Evolutionary conservation across 1,139 yeast genomes (phyloP).

Genomic region (Arxiozyma heterogenica): DNA sequence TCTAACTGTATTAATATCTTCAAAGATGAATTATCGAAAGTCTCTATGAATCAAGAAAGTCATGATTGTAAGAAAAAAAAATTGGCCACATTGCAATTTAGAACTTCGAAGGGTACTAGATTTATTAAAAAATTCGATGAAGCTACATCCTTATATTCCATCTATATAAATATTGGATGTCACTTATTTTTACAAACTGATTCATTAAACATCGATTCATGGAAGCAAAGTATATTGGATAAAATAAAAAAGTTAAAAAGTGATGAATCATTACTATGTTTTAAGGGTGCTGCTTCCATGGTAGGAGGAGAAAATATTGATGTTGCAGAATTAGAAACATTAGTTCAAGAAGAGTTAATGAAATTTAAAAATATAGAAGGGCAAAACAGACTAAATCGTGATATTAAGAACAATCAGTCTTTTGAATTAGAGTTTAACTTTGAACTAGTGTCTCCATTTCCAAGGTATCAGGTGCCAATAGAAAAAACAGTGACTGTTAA

Average conservation of each 20-base stretch:
- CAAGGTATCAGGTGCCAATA: slow-evolving; percentile 38
- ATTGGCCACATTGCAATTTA: slow-evolving; percentile 33
- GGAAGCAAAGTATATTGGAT: slow-evolving; percentile 9
- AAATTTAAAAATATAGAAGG: slow-evolving; percentile 8
- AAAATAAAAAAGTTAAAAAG: slow-evolving; percentile 12
- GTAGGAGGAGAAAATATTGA: slow-evolving; percentile 16
- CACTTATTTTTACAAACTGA: slow-evolving; percentile 21
- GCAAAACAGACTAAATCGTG: neutral
- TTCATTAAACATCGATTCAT: slow-evolving; percentile 11
- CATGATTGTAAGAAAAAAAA: slow-evolving; percentile 9
- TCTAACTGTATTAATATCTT: slow-evolving; percentile 13
- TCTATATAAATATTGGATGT: slow-evolving; percentile 57
- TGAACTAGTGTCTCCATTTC: slow-evolving; percentile 49
- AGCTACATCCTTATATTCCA: slow-evolving; percentile 43
- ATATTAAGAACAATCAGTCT: slow-evolving; percentile 30
- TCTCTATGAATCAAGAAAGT: neutral
- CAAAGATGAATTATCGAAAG: slow-evolving; percentile 4
- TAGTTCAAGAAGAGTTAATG: slow-evolving; percentile 16
- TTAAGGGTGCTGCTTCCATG: slow-evolving; percentile 10
- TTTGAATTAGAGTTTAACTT: slow-evolving; percentile 37
- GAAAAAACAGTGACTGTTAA: slow-evolving; percentile 28
- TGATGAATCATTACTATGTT: slow-evolving; percentile 18
- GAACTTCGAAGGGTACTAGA: slow-evolving; percentile 54
- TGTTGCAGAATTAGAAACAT: slow-evolving; percentile 6
- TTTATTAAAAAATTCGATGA: slow-evolving; percentile 47